phyloP scores from a whole-genome alignment of 805 yeast species.

The Lachancea thermotolerans region DNA sequence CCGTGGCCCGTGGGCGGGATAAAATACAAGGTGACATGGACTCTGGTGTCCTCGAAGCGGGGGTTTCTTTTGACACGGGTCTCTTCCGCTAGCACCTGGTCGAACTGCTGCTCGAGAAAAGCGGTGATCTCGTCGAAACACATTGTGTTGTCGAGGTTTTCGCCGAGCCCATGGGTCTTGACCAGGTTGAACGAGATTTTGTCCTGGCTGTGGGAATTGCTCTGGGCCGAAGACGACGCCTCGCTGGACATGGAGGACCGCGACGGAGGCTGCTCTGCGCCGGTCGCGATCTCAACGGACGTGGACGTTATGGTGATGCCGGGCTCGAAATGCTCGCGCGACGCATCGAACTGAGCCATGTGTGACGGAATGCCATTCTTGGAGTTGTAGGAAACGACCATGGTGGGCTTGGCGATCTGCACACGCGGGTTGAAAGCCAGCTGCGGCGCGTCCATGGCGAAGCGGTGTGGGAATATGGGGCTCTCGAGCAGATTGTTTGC shows the following conservation, averaged over 20 bases:
- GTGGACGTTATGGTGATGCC: conserved; percentile 62
- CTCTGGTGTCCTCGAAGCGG: conserved; percentile 67
- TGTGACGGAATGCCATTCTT: conserved; percentile 54
- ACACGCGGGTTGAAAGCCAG: conserved; percentile 18
- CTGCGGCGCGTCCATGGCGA: conserved; percentile 33
- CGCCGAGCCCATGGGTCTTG: conserved; percentile 77
- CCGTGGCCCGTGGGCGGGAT: conserved; percentile 77
- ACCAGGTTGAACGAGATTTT: conserved; percentile 53
- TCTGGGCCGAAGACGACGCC: conserved; percentile 1
- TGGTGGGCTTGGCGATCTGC: conserved; percentile 27
- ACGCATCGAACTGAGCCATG: conserved; percentile 56
- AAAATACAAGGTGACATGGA: conserved; percentile 66
- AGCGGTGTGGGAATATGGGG: conserved; percentile 54
- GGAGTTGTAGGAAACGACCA: conserved; percentile 49
- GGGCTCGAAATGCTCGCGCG: conserved; percentile 55
- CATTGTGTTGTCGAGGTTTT: conserved; percentile 61
- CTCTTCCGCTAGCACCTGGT: conserved; percentile 75
- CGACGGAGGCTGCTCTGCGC: conserved; percentile 6
- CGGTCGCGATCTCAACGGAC: conserved; percentile 27
- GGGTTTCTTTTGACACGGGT: conserved; percentile 84
- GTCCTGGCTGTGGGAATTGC: conserved; percentile 25
- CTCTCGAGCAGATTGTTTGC: conserved; percentile 61
- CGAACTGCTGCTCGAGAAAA: conserved; percentile 71
- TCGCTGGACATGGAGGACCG: conserved; percentile 6
- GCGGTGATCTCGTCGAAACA: conserved; percentile 61